phyloP scores from a whole-genome alignment of 306 rosid species.

The Canavalia ensiformis region DNA sequence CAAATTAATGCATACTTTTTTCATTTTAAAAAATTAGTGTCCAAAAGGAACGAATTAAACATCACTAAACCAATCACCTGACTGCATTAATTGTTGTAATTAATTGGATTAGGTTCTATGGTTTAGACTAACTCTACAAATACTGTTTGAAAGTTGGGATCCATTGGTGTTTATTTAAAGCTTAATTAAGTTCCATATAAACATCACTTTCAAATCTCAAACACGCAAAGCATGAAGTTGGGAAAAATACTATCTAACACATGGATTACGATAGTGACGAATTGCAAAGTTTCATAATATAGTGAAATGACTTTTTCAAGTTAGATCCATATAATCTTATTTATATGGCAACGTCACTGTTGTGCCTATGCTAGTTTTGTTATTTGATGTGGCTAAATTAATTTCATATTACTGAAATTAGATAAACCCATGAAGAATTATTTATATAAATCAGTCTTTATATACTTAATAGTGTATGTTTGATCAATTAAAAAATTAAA shows the following conservation, averaged over 20 bases:
- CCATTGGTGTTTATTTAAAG: neutral
- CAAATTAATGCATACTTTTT: too few relatives aligned
- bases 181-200: neutral
- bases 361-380: neutral
- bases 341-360: neutral
- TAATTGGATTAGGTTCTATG: too few relatives aligned
- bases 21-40: too few relatives aligned
- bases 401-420: neutral
- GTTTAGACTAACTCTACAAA: too few relatives aligned
- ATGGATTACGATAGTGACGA: neutral
- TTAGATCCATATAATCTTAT: neutral
- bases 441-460: neutral
- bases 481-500: too few relatives aligned
- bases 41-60: neutral
- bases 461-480: too few relatives aligned
- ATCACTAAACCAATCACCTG: too few relatives aligned
- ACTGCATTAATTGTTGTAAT: too few relatives aligned
- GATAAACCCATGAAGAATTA: neutral
- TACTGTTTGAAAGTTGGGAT: too few relatives aligned
- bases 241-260: neutral
- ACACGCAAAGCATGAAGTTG: neutral
- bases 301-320: neutral
- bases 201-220: constrained; percentile 4
- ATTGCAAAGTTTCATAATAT: neutral
- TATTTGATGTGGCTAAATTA: neutral